These are phyloP conservation scores for Phaeosphaeriaceae sp. DNA, from an alignment of 2,329 filamentous ascomycete species.

Conservation along the genomic window DNA sequence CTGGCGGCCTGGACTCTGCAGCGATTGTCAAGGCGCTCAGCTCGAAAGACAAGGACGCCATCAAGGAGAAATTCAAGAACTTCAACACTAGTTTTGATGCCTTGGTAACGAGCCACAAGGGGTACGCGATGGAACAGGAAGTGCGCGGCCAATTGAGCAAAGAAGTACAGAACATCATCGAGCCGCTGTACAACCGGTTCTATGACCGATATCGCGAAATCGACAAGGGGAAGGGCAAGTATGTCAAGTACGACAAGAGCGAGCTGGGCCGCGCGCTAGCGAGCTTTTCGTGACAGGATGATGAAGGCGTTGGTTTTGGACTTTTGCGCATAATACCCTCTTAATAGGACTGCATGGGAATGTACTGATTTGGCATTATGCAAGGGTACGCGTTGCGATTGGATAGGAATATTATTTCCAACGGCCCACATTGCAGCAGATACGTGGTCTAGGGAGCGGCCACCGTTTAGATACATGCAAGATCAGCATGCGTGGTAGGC, in stretches of 20 bases:
- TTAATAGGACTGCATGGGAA: slow-evolving; percentile 29
- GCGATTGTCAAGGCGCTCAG: slow-evolving; percentile 82
- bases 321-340: slow-evolving; percentile 43
- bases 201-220: slow-evolving; percentile 98
- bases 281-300: slow-evolving; percentile 46
- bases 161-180: slow-evolving; percentile 89
- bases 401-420: slow-evolving; percentile 15
- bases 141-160: slow-evolving; percentile 79
- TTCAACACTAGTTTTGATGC: slow-evolving; percentile 95
- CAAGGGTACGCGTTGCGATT: slow-evolving; percentile 23
- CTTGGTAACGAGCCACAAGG: slow-evolving; percentile 80
- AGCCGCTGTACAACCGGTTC: slow-evolving; percentile 92
- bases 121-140: slow-evolving; percentile 87
- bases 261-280: slow-evolving; percentile 70
- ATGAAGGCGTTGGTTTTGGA: slow-evolving; percentile 26
- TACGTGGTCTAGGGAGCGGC: slow-evolving; percentile 15
- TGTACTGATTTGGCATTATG: slow-evolving; percentile 16
- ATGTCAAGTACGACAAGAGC: slow-evolving; percentile 86
- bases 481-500: neutral
- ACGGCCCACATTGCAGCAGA: slow-evolving; percentile 7
- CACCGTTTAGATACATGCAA: slow-evolving; percentile 13
- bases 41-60: slow-evolving; percentile 92
- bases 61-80: slow-evolving; percentile 92
- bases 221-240: slow-evolving; percentile 97
- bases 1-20: slow-evolving; percentile 73